A percentile compares a stretch with the other conserved stretches of the same genome.
phyloP scores from a whole-genome alignment of 2,329 filamentous ascomycete species.

The Curvularia sp. region DNA sequence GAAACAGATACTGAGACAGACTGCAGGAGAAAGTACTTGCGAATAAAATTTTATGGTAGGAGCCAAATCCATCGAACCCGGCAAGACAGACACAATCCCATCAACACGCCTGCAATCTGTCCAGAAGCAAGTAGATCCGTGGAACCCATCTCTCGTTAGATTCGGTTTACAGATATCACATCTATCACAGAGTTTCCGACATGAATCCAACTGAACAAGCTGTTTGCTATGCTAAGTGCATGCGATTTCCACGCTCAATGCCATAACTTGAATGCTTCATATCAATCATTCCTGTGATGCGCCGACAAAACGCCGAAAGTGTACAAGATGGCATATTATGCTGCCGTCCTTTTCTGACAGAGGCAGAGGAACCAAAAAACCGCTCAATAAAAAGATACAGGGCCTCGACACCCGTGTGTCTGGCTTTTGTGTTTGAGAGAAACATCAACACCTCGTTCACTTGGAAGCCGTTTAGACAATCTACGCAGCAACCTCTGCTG shows the following conservation, averaged over 20 bases:
- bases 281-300: constrained; percentile 26
- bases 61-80: neutral
- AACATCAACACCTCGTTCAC: neutral
- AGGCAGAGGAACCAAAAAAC: neutral
- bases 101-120: neutral
- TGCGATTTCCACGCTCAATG: constrained; percentile 27
- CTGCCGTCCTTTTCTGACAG: neutral
- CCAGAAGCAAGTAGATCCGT: neutral
- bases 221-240: constrained; percentile 30
- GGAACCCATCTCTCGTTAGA: neutral
- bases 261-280: constrained; percentile 23
- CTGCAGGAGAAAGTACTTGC: neutral
- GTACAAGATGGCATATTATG: constrained; percentile 3
- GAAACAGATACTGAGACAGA: neutral
- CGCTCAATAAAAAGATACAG: neutral
- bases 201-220: constrained; percentile 14
- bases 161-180: neutral
- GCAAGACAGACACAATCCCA: neutral
- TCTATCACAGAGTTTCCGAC: neutral
- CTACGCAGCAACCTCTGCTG: constrained; percentile 29
- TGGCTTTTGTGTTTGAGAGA: constrained; percentile 1
- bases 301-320: constrained; percentile 21
- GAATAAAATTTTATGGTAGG: neutral
- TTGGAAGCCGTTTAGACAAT: neutral
- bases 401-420: neutral